Conservation (phyloP, 1,139 yeast species). For the Sporopachydermia cereana region DNA sequence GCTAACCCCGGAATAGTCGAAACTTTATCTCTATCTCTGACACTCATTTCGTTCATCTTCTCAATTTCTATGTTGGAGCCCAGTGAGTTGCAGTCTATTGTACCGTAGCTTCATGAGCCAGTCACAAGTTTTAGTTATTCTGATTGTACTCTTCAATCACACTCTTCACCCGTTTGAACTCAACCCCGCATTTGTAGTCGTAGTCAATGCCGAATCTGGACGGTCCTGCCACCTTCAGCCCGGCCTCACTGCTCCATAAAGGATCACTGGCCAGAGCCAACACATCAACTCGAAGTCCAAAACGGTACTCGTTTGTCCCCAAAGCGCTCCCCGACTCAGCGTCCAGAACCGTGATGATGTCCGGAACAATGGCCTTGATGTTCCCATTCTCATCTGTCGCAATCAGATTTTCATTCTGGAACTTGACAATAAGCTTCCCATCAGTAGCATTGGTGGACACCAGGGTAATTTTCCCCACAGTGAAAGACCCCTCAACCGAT, state of each 20-base stretch:
- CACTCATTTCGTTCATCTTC: too few relatives aligned
- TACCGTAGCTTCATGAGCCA: too few relatives aligned
- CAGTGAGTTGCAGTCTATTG: too few relatives aligned
- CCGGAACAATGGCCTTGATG: conserved; percentile 32
- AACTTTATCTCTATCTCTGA: too few relatives aligned
- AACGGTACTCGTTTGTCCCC: conserved; percentile 37
- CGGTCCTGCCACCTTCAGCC: conserved; percentile 32
- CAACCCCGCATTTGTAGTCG: conserved; percentile 16
- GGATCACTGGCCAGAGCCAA: conserved; percentile 30
- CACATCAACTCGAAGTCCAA: conserved; percentile 33
- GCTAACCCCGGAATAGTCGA: too few relatives aligned
- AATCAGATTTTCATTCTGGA: conserved; percentile 35
- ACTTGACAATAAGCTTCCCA: conserved; percentile 26
- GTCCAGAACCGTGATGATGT: conserved; percentile 33
- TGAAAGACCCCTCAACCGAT: conserved; percentile 32
- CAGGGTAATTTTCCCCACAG: background rate
- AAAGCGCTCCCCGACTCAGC: conserved; percentile 34
- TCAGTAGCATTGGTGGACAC: background rate
- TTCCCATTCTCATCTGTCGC: conserved; percentile 20
- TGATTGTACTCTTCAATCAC: conserved; percentile 29
- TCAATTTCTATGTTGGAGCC: too few relatives aligned
- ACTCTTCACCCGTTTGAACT: conserved; percentile 26
- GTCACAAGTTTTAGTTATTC: too few relatives aligned
- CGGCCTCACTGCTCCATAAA: conserved; percentile 29
- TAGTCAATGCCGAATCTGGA: conserved; percentile 25